Evolutionary conservation across 2,329 filamentous ascomycete species (phyloP).

Genomic region (Malbranchea zuffiana): DNA sequence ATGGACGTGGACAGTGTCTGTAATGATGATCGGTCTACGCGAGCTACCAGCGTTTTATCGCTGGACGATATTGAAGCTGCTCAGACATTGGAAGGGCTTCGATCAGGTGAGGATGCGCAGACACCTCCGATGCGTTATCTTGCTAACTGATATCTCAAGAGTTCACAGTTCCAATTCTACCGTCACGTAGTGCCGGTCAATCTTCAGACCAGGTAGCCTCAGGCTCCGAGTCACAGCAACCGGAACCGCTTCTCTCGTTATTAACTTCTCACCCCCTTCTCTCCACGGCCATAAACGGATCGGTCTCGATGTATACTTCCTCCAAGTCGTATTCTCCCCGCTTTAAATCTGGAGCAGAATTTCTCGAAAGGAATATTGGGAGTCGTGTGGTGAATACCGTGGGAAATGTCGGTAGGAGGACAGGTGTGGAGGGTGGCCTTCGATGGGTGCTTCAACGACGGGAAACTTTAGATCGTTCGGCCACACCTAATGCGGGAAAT

Average conservation of each 20-base stretch:
- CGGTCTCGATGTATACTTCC: slow-evolving; percentile 71
- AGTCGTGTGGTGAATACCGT: slow-evolving; percentile 77
- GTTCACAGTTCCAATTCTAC: slow-evolving; percentile 54
- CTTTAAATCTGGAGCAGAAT: slow-evolving; percentile 80
- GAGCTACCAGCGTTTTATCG: slow-evolving; percentile 37
- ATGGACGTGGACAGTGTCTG: slow-evolving; percentile 32
- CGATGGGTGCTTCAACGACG: slow-evolving; percentile 61
- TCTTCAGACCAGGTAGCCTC: slow-evolving; percentile 23
- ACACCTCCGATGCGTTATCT: neutral
- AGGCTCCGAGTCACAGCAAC: slow-evolving; percentile 39
- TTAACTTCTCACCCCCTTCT: slow-evolving; percentile 82
- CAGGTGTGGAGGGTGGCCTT: slow-evolving; percentile 77
- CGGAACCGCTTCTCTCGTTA: slow-evolving; percentile 74
- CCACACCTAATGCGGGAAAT: slow-evolving; percentile 27
- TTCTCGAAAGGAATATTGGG: slow-evolving; percentile 76
- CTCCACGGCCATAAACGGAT: slow-evolving; percentile 72
- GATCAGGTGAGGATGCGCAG: slow-evolving; percentile 49
- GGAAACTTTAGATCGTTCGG: slow-evolving; percentile 18
- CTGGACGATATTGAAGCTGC: slow-evolving; percentile 50
- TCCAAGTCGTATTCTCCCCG: slow-evolving; percentile 85
- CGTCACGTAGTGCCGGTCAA: slow-evolving; percentile 27
- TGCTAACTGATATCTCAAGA: slow-evolving; percentile 36
- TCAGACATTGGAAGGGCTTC: slow-evolving; percentile 62
- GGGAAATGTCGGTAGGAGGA: slow-evolving; percentile 68
- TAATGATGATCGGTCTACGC: slow-evolving; percentile 32